Base-by-base conservation (phyloP, 164 flowering plant species). In the Cinnamomum chago region DNA sequence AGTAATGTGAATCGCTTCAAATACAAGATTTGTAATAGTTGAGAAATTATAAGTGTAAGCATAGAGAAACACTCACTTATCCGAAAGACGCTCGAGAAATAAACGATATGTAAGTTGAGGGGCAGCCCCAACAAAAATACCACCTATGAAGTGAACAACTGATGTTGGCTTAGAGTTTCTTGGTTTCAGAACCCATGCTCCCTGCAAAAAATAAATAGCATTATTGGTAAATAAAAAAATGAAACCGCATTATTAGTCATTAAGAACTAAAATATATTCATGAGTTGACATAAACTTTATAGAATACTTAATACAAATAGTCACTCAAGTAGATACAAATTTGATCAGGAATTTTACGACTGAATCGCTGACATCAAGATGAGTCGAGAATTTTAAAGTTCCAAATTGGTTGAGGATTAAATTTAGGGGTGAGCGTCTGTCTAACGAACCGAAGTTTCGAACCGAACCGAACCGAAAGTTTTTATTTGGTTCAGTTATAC, bases 41-140 rank as follows among this genome's bases (percentile, higher is more conserved):
- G 23, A 40, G 40, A 68, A 35, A 35, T 12, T 35, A 47, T 14
- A 47, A 22, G 33, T 18, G 71, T 27, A 71, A 72, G 68, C 7
- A 62, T 17, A 73, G 70, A 75, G 72, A 78, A 6, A 58, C 50
- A 82, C 95, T 85, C 72, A 94, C 98, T 83, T 87, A 81, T 94
- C 92, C 52, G 95, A 82, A 67, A 95, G 95, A 40, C 93, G 85
- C 82, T 95, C 97, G 52, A 95, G 92, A 84, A 95, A 93, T 76
- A 87, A 82, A 27, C 97, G 95, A 79, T 95, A 95, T 18, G 97
- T 88, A 69, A 95, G 92, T 84, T 95, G 99, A 55, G 99, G 99
- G 28, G 99, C 99, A 68, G 99, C 99, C 64, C 99, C 98, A 71
- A 95, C 98, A 84, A 95, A 95, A 60, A 92, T 85, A 27, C 97